Evolutionary conservation across 192 early-diverging fungal genomes (phyloP).

Genomic region (Backusella morwellensis): DNA sequence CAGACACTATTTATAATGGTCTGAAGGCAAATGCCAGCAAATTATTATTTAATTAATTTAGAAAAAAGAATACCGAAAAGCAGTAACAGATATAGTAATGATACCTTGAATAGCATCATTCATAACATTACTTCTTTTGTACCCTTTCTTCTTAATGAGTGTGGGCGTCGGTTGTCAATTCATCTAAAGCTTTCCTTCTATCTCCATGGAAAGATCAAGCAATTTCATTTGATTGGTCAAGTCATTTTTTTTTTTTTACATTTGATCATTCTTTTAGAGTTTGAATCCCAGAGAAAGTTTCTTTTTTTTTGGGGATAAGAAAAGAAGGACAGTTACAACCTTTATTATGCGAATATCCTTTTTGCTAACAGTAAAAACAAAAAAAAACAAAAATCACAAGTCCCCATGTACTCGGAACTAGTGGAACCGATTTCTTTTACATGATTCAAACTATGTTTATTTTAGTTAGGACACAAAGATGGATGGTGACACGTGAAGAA

Average conservation of each 20-base stretch:
- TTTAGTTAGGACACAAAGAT: not conserved
- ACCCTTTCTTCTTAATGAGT: not conserved
- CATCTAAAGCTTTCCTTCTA: not conserved
- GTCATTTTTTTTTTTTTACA: not conserved
- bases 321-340: not conserved
- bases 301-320: not conserved
- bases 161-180: not conserved
- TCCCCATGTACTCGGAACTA: not conserved
- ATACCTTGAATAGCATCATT: no score
- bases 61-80: no score
- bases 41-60: no score
- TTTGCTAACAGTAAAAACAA: not conserved
- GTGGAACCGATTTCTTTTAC: not conserved
- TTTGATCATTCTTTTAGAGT: not conserved
- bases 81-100: no score
- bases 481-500: conserved; percentile 6
- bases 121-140: no score
- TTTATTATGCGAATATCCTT: not conserved
- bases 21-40: no score
- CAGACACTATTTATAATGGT: not conserved
- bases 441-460: not conserved
- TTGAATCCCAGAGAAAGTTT: not conserved
- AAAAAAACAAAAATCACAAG: not conserved
- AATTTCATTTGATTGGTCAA: not conserved
- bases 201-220: not conserved